Base-by-base conservation (phyloP, 345 rosid genomes). In the Fremontodendron californicum region DNA sequence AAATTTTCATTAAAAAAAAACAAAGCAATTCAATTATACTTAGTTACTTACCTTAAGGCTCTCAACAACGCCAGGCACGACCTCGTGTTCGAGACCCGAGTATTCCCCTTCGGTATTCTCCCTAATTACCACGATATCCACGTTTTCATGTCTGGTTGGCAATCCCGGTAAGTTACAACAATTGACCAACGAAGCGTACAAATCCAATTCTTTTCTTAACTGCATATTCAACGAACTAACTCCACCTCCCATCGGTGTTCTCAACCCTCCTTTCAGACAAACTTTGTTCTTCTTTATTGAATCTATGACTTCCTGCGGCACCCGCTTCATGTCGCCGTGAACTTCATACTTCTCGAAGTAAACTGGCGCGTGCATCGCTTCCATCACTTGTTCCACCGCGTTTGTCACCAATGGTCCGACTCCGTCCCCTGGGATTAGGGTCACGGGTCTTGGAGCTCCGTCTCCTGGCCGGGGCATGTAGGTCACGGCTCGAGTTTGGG, bases 381-480 rank as follows among this genome's bases (percentile, higher is more conserved):
- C 89, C 98, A 96, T 96, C 57, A 96, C 98, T 68, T 92, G 96
- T 73, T 93, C 97, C 51, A 96, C 98, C 2, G 95, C 93, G 77
- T 89, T 89, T 1, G 99, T 96, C 27, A 92, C 98, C 19, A 96
- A 78, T 0, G 98, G 98, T 1, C 99, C 98, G 58, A 96, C 91
- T 62, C 99, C 99, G 43, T 96, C 99, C 0, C 99, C 99, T 1
- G 99, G 95, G 69, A 96, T 89, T 71, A 96, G 84, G 0, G 99
- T 96, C 8, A 93, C 97, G 0, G 93, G 78, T 19, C 97, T 93
- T 3, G 97, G 99, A 5, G 94, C 81, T 1, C 97, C 97, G 62
- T 93, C 99, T 0, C 98, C 99, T 18, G 99, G 99, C n/a, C 99
- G 91, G 52, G 99, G 99, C 99, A 96, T 96, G 88, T 96, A 96